phyloP scores from a whole-genome alignment of 2,329 filamentous ascomycete genomes.

The Biscogniauxia marginata region DNA sequence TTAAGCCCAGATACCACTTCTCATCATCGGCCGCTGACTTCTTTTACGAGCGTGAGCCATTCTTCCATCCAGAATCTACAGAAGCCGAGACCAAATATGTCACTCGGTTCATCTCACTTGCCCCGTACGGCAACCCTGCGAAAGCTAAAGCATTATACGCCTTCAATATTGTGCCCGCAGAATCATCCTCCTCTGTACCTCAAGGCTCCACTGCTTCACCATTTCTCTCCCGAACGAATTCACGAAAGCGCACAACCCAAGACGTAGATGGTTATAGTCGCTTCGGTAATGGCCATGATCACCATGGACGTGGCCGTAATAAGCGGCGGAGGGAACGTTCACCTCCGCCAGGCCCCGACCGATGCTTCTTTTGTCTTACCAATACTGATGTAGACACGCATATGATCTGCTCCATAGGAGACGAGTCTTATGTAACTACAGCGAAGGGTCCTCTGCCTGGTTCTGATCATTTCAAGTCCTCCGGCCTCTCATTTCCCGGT shows the following conservation, averaged over 20 bases:
- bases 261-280: constrained; percentile 51
- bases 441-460: constrained; percentile 87
- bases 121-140: constrained; percentile 68
- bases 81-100: constrained; percentile 54
- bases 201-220: constrained; percentile 74
- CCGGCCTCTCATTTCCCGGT: constrained; percentile 71
- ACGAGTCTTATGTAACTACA: constrained; percentile 84
- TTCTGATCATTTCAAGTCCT: constrained; percentile 60
- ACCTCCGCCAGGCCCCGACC: constrained; percentile 65
- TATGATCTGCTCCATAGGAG: constrained; percentile 85
- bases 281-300: constrained; percentile 49
- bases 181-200: constrained; percentile 61
- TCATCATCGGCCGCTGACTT: constrained; percentile 62
- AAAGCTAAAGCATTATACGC: constrained; percentile 84
- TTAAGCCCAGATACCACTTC: constrained; percentile 94
- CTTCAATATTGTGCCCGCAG: constrained; percentile 67
- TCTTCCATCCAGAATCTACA: constrained; percentile 63
- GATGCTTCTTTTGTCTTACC: constrained; percentile 94
- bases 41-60: constrained; percentile 91
- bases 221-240: constrained; percentile 47
- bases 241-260: constrained; percentile 56
- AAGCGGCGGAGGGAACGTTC: constrained; percentile 46
- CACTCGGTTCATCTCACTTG: constrained; percentile 89
- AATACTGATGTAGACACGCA: constrained; percentile 82
- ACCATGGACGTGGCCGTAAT: constrained; percentile 43